Percentiles rank a stretch among this genome's conserved stretches.
These are phyloP conservation scores for Mycogone perniciosa DNA, from an alignment of 2,329 filamentous ascomycete genomes.

Conservation along the genomic window DNA sequence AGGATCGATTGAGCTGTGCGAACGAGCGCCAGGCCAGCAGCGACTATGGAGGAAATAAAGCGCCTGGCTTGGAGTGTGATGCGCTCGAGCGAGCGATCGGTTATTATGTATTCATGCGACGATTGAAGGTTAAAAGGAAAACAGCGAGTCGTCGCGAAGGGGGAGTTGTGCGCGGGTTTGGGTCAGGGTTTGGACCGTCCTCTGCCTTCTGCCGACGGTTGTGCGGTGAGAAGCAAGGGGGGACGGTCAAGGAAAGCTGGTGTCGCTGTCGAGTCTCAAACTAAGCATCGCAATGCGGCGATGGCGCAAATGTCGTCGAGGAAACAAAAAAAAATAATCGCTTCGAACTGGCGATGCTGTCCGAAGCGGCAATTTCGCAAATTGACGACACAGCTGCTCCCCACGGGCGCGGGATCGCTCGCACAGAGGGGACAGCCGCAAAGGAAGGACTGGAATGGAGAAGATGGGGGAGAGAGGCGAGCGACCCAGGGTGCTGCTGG, in stretches of 20 bases:
- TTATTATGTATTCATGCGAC: constrained; percentile 4
- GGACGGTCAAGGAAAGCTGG: neutral
- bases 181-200: neutral
- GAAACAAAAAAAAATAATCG: neutral
- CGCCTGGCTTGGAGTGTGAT: constrained; percentile 4
- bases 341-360: neutral
- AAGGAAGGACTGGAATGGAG: constrained; percentile 13
- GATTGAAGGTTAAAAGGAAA: neutral
- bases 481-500: constrained; percentile 8
- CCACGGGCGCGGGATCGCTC: constrained; percentile 13
- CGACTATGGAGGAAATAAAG: constrained; percentile 1
- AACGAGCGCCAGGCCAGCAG: neutral
- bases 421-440: constrained; percentile 12
- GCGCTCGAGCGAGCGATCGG: constrained; percentile 7
- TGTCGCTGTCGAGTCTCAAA: constrained; percentile 1
- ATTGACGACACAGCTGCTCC: constrained; percentile 10
- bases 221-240: constrained; percentile 12
- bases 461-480: constrained; percentile 12
- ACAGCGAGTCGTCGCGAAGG: constrained; percentile 8
- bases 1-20: neutral
- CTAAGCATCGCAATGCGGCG: neutral
- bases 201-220: neutral
- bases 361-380: constrained; percentile 6
- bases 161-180: constrained; percentile 6
- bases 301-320: neutral